Percentiles rank a stretch among this genome's conserved stretches.
Evolutionary conservation across 1,284 basidiomycete genomes (phyloP).

Genomic region (Chiua sp.): DNA sequence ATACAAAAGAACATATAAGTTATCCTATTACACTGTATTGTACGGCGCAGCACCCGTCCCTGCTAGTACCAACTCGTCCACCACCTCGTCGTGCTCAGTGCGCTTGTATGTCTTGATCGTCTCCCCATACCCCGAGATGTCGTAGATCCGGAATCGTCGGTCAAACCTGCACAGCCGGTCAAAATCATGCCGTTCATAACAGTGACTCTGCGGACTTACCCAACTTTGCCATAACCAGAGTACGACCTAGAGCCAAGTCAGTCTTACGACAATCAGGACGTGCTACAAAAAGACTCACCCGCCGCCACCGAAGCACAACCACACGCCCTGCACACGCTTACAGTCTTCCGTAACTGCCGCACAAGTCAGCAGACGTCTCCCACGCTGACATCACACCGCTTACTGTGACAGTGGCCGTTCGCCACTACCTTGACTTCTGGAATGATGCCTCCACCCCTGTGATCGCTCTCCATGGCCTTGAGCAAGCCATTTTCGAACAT

Average conservation of each 20-base stretch:
- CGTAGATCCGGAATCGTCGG: slow-evolving; percentile 87
- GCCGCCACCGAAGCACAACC: slow-evolving; percentile 96
- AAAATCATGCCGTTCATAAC: not conserved
- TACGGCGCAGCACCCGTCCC: slow-evolving; percentile 53
- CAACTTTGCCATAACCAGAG: slow-evolving; percentile 82
- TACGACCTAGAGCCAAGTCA: slow-evolving; percentile 60
- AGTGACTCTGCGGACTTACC: slow-evolving; percentile 49
- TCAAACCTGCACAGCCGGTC: slow-evolving; percentile 64
- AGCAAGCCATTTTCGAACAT: slow-evolving; percentile 85
- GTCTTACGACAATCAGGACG: slow-evolving; percentile 1
- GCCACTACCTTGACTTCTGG: slow-evolving; percentile 83
- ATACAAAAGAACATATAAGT: too few species aligned
- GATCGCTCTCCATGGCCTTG: slow-evolving; percentile 66
- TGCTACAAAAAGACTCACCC: slow-evolving; percentile 56
- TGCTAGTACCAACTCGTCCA: slow-evolving; percentile 69
- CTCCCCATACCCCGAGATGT: slow-evolving; percentile 88
- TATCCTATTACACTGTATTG: slow-evolving; percentile 4
- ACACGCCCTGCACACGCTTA: slow-evolving; percentile 80
- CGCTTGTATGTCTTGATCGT: slow-evolving; percentile 89
- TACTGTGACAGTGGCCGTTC: slow-evolving; percentile 90
- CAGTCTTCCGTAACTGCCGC: slow-evolving; percentile 85
- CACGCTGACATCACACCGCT: slow-evolving; percentile 23
- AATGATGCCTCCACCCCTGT: slow-evolving; percentile 51
- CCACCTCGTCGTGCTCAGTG: slow-evolving; percentile 73
- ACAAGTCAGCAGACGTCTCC: slow-evolving; percentile 16